Percentiles rank a stretch among this genome's conserved stretches.
These are phyloP conservation scores for Naegleria gruberi DNA, from an alignment of 208 protist species.

Conservation along the genomic window DNA sequence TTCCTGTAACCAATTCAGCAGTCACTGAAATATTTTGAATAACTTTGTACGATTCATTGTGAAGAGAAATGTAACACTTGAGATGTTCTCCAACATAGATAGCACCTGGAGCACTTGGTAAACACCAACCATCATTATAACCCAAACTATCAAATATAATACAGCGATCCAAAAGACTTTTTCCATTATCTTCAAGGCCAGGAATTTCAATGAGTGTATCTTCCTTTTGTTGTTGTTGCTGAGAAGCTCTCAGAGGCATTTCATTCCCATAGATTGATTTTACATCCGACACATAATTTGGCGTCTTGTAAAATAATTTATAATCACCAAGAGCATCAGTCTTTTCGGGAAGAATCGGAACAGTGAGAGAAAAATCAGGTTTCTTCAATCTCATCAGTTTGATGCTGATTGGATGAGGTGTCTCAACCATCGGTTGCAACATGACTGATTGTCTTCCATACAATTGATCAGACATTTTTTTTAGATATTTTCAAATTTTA, in stretches of 20 bases:
- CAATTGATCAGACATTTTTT: no score
- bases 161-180: not conserved
- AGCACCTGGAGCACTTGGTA: not conserved
- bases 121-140: not conserved
- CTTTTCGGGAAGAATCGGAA: not conserved
- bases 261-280: not conserved
- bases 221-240: not conserved
- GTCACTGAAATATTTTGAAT: not conserved
- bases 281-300: not conserved
- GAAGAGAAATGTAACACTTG: not conserved
- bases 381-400: not conserved
- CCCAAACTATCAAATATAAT: not conserved
- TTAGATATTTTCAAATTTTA: no score
- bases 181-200: not conserved
- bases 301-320: not conserved
- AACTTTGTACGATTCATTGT: not conserved
- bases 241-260: not conserved
- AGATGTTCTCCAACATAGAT: conserved; percentile 7
- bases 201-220: not conserved
- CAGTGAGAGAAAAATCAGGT: not conserved
- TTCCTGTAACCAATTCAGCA: not conserved
- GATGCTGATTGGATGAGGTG: not conserved
- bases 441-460: no score
- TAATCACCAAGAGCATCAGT: not conserved
- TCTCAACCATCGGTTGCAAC: not conserved